These are phyloP conservation scores for Diplocarpon mali DNA, from an alignment of 2,329 filamentous ascomycete genomes.

Conservation along the genomic window DNA sequence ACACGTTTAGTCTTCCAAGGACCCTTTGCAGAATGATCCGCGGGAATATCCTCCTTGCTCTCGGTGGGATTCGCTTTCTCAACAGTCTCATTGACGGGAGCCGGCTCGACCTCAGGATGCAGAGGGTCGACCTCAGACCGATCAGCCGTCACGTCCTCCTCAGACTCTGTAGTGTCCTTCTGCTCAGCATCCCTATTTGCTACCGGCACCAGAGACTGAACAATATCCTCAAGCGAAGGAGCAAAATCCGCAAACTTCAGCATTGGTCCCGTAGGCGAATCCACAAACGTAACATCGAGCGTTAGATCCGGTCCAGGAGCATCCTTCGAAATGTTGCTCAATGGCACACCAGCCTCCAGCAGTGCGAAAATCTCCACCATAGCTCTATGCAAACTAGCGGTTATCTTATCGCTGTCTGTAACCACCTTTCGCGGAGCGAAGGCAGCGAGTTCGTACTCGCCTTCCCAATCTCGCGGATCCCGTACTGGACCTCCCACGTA, in stretches of 20 bases:
- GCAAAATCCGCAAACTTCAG: constrained; percentile 17
- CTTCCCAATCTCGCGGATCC: constrained; percentile 28
- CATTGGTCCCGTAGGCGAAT: constrained; percentile 12
- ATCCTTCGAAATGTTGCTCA: constrained; percentile 14
- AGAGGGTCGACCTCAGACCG: constrained; percentile 19
- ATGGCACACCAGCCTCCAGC: constrained; percentile 31
- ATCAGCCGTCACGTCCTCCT: constrained; percentile 22
- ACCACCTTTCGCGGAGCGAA: constrained; percentile 31
- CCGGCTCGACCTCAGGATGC: constrained; percentile 7
- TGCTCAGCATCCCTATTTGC: constrained; percentile 14
- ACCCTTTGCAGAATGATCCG: constrained; percentile 18
- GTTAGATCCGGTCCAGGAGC: constrained; percentile 14
- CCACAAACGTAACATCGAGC: constrained; percentile 20
- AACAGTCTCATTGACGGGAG: constrained; percentile 12
- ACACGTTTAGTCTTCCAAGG: constrained; percentile 9
- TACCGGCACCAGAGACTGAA: constrained; percentile 7
- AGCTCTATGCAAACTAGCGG: constrained; percentile 40
- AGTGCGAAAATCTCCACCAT: constrained; percentile 44
- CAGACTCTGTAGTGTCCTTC: constrained; percentile 20
- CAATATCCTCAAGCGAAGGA: constrained; percentile 9
- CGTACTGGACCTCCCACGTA: constrained; percentile 38
- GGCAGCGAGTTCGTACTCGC: constrained; percentile 30
- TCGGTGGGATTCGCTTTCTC: constrained; percentile 17
- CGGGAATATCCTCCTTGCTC: constrained; percentile 23
- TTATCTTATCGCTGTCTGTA: constrained; percentile 28